Percentiles rank a stretch among this genome's conserved stretches.
phyloP scores from a whole-genome alignment of 2,329 filamentous ascomycete species.

The Escovopsis sp. region DNA sequence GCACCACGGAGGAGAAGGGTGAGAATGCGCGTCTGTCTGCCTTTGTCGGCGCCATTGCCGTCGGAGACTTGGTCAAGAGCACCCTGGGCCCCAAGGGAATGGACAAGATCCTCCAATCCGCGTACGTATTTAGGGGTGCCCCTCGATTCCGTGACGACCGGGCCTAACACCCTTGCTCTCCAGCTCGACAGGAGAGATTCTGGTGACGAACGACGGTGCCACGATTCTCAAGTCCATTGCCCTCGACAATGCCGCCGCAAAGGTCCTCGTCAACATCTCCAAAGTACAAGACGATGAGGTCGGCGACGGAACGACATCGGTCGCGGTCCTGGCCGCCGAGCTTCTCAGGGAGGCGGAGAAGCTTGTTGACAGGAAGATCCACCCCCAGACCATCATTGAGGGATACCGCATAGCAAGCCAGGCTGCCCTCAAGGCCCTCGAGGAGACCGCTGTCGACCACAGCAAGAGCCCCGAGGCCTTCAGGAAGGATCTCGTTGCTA shows the following conservation, averaged over 20 bases:
- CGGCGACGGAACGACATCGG: conserved; percentile 95
- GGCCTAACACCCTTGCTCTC: conserved; percentile 5
- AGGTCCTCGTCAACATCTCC: conserved; percentile 97
- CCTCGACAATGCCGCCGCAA: conserved; percentile 93
- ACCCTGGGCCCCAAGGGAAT: conserved; percentile 95
- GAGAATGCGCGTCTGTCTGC: conserved; percentile 98
- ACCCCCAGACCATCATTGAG: conserved; percentile 98
- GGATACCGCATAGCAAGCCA: conserved; percentile 94
- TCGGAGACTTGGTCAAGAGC: conserved; percentile 94
- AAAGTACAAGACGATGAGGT: conserved; percentile 99
- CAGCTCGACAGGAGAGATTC: conserved; percentile 88
- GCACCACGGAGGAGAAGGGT: conserved; percentile 94
- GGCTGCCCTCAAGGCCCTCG: conserved; percentile 72
- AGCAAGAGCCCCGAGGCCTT: conserved; percentile 73
- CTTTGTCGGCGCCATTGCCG: conserved; percentile 95
- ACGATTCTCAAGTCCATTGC: conserved; percentile 98
- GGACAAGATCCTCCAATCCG: conserved; percentile 96
- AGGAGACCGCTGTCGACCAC: conserved; percentile 76
- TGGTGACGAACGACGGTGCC: conserved; percentile 97
- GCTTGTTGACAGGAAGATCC: conserved; percentile 94
- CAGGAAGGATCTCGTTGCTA: conserved; percentile 75
- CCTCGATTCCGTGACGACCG: no score
- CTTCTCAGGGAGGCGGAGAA: conserved; percentile 92
- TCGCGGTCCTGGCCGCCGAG: conserved; percentile 88
- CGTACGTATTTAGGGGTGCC: conserved; percentile 39